Evolutionary conservation across 176 grass and related monocot species (phyloP).

Genomic region (Alloteropsis semialata): DNA sequence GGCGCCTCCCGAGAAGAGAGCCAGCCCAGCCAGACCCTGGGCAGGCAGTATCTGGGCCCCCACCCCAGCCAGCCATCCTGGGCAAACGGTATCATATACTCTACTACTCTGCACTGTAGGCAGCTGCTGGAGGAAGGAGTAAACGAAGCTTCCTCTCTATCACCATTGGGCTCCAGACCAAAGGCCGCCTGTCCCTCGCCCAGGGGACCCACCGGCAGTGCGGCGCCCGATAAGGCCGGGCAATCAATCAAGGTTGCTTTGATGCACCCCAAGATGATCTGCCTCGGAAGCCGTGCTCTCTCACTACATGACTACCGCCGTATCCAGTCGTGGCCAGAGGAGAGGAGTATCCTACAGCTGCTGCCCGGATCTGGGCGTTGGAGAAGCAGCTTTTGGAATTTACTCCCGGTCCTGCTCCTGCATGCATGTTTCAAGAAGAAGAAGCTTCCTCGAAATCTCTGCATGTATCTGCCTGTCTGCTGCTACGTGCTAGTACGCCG

Average conservation of each 20-base stretch:
- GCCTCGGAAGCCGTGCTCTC: conserved; percentile 38
- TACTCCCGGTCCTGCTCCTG: not conserved
- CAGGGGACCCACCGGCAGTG: conserved; percentile 29
- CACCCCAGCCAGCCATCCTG: not conserved
- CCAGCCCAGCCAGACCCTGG: not conserved
- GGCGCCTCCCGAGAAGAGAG: not conserved
- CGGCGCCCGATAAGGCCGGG: conserved; percentile 40
- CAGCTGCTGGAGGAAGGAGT: not conserved
- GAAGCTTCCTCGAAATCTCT: conserved; percentile 71
- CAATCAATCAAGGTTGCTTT: conserved; percentile 24
- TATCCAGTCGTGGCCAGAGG: not conserved
- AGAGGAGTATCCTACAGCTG: not conserved
- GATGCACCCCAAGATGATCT: conserved; percentile 65
- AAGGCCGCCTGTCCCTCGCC: conserved; percentile 36
- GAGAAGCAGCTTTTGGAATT: conserved; percentile 43
- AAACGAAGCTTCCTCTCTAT: conserved; percentile 56
- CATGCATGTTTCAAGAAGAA: conserved; percentile 36
- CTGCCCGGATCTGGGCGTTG: not conserved
- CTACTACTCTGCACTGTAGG: not conserved
- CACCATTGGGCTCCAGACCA: not conserved
- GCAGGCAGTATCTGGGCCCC: not conserved
- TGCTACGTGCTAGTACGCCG: conserved; percentile 9
- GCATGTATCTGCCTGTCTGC: conserved; percentile 25
- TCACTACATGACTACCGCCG: too few relatives aligned
- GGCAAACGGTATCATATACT: not conserved